Evolutionary conservation across 306 rosid genomes (phyloP).

Genomic region (Prunus mume): DNA sequence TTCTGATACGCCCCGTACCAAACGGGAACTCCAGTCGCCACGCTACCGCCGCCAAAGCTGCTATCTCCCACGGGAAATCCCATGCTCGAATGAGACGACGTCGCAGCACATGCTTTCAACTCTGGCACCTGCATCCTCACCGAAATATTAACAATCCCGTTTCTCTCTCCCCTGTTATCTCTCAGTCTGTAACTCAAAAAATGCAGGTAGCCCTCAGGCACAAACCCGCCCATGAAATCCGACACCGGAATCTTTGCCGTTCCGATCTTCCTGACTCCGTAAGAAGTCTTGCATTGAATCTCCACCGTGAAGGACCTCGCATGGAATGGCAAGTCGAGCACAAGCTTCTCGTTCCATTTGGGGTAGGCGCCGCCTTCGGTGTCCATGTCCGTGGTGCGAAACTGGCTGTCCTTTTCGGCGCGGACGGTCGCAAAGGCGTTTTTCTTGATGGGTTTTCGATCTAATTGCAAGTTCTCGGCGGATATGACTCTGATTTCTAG

Average conservation of each 20-base stretch:
- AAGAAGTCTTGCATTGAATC: constrained; percentile 44
- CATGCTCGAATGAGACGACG: neutral
- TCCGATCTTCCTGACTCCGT: constrained; percentile 36
- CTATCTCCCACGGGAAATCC: constrained; percentile 6
- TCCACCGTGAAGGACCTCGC: constrained; percentile 34
- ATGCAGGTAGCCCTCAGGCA: constrained; percentile 54
- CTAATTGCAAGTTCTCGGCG: constrained; percentile 42
- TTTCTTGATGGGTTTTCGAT: constrained; percentile 33
- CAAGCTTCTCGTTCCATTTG: constrained; percentile 54
- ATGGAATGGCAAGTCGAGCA: constrained; percentile 45
- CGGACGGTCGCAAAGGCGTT: constrained; percentile 46
- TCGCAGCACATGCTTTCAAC: neutral
- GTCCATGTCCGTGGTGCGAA: constrained; percentile 25
- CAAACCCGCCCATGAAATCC: constrained; percentile 44
- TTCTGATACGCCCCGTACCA: constrained; percentile 37
- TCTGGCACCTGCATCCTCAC: constrained; percentile 38
- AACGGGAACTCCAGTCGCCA: constrained; percentile 61
- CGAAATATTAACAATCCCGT: constrained; percentile 66
- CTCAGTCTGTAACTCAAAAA: constrained; percentile 72
- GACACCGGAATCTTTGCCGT: constrained; percentile 45
- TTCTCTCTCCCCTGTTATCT: constrained; percentile 48
- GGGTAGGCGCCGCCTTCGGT: constrained; percentile 50
- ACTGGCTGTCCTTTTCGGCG: constrained; percentile 3
- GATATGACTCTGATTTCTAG: constrained; percentile 61
- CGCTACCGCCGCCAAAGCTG: neutral